Conservation (phyloP, 441 rosid genomes). For the Eruca vesicaria region DNA sequence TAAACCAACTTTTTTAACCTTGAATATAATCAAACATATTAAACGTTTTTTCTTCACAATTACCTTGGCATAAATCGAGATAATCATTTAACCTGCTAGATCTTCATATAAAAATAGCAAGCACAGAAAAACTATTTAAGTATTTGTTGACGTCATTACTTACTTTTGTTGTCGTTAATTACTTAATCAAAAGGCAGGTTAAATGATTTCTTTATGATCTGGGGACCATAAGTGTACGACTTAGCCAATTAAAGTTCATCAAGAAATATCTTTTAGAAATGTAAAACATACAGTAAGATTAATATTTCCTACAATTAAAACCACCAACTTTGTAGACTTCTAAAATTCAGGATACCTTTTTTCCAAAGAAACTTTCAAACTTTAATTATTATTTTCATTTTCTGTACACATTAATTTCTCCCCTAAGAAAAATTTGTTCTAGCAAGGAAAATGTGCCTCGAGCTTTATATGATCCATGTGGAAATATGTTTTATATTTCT, state of each 20-base stretch:
- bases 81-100: background rate
- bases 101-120: background rate
- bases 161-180: background rate
- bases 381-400: background rate
- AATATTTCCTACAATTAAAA: constrained; percentile 6
- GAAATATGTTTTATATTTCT: background rate
- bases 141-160: constrained; percentile 17
- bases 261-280: background rate
- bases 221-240: constrained; percentile 28
- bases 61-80: background rate
- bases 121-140: background rate
- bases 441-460: constrained; percentile 2
- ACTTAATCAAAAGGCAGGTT: constrained; percentile 10
- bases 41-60: background rate
- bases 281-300: background rate
- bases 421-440: background rate
- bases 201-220: background rate
- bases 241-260: background rate
- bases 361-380: background rate
- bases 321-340: background rate
- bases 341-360: background rate
- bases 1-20: no score
- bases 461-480: constrained; percentile 29
- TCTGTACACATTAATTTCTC: background rate
- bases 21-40: background rate